A percentile compares a stretch with the other conserved stretches of the same genome.
Conservation (phyloP, 2,329 filamentous ascomycete genomes). For the Aspergillus sp. region DNA sequence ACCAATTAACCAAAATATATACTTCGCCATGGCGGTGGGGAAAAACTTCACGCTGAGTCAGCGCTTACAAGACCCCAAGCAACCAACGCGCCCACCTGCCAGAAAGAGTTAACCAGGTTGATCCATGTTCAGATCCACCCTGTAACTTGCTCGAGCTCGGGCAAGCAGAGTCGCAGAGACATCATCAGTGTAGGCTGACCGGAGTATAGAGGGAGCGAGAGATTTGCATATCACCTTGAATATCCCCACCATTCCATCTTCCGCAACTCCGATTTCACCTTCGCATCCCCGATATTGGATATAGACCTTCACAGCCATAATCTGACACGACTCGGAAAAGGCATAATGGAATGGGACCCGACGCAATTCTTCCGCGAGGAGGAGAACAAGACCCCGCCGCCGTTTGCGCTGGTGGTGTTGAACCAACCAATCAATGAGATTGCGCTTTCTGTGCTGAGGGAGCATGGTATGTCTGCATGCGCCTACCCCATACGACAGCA, state of each 20-base stretch:
- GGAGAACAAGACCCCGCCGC: slow-evolving; percentile 28
- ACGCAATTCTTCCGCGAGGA: slow-evolving; percentile 43
- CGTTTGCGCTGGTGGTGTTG: slow-evolving; percentile 60
- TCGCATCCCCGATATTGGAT: not conserved
- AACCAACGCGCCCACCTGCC: not conserved
- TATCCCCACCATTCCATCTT: not conserved
- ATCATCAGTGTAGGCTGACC: not conserved
- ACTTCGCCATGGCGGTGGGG: not conserved
- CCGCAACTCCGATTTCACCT: not conserved
- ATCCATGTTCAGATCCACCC: not conserved
- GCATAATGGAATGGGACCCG: slow-evolving; percentile 42
- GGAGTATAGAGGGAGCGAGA: not conserved
- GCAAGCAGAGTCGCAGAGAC: not conserved
- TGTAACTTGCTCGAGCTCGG: too few relatives aligned
- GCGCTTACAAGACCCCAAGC: not conserved
- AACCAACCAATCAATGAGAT: slow-evolving; percentile 63
- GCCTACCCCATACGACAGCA: not conserved
- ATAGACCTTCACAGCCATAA: not conserved
- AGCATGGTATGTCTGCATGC: slow-evolving; percentile 35
- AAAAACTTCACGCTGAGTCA: not conserved
- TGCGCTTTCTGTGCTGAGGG: slow-evolving; percentile 43
- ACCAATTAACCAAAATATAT: too few relatives aligned
- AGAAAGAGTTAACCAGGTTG: not conserved
- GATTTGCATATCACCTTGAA: not conserved
- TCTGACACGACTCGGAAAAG: not conserved